Evolutionary conservation across 306 rosid species (phyloP).

Genomic region (Urtica urens): DNA sequence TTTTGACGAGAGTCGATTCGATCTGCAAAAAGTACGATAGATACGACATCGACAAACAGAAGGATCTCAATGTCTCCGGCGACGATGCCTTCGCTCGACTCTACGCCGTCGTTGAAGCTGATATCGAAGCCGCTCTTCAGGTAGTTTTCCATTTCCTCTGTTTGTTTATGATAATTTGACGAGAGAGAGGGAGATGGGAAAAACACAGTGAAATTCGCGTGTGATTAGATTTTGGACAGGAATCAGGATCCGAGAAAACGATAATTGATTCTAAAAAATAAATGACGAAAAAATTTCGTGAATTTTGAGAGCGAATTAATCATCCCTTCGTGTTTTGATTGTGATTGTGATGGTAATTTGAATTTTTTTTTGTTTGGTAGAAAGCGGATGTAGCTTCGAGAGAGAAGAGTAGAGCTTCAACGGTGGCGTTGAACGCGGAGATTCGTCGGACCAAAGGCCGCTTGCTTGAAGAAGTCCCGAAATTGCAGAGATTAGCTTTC

Average conservation of each 20-base stretch:
- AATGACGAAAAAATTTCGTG: too few species aligned
- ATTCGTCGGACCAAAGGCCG: conserved; percentile 92
- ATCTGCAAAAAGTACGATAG: conserved; percentile 90
- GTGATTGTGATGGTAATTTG: not conserved
- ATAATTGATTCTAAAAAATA: too few species aligned
- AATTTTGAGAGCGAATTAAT: too few species aligned
- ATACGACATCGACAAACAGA: conserved; percentile 76
- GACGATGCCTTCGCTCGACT: conserved; percentile 92
- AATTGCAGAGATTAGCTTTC: conserved; percentile 80
- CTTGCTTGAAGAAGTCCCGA: conserved; percentile 87
- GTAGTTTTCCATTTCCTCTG: conserved; percentile 17
- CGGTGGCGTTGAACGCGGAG: conserved; percentile 93
- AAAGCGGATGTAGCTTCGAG: conserved; percentile 85
- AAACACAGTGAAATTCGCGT: not conserved
- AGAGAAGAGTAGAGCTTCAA: conserved; percentile 80
- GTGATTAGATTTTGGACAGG: not conserved
- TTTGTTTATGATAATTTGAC: conserved; percentile 6
- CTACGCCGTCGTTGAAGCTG: conserved; percentile 58
- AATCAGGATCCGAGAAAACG: too few species aligned
- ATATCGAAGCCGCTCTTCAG: conserved; percentile 65
- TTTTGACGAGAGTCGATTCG: conserved; percentile 87
- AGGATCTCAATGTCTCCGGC: conserved; percentile 70
- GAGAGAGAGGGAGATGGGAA: not conserved
- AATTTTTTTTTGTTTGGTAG: conserved; percentile 29
- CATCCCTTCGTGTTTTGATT: conserved; percentile 1